Conservation (phyloP, 805 yeast genomes). For the Wickerhamiella dianesei region DNA sequence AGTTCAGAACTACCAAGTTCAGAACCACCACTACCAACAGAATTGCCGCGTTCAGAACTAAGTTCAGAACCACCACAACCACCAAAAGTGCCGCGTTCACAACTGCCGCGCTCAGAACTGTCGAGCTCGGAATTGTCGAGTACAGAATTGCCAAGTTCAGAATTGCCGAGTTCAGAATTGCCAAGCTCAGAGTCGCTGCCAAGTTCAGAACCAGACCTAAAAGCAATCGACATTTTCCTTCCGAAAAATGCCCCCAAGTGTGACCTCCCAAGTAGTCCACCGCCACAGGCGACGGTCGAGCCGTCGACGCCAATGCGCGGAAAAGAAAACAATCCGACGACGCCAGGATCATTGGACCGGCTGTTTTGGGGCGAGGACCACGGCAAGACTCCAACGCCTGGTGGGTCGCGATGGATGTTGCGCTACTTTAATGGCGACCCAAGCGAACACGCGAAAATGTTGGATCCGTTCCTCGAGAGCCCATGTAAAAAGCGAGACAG, state of each 20-base stretch:
- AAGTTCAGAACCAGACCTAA: too few relatives aligned
- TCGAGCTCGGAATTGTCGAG: constrained; percentile 1
- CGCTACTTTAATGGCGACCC: background rate
- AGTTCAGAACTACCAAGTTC: background rate
- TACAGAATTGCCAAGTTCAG: too few relatives aligned
- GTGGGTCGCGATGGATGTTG: background rate
- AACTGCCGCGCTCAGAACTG: background rate
- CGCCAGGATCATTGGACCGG: constrained; percentile 1
- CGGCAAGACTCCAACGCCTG: background rate
- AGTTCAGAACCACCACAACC: background rate
- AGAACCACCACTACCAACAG: background rate
- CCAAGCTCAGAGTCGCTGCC: too few relatives aligned
- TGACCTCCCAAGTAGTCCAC: background rate
- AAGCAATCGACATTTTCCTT: too few relatives aligned
- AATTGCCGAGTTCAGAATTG: too few relatives aligned
- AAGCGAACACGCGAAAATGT: background rate
- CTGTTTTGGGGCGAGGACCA: constrained; percentile 2
- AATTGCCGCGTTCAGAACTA: constrained; percentile 2
- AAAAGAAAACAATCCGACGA: background rate
- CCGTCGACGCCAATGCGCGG: background rate
- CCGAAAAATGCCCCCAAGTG: background rate
- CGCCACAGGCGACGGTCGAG: background rate
- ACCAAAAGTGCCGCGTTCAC: background rate
- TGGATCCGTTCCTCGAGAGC: background rate
- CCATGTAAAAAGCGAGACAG: background rate